These are phyloP conservation scores for Tuber magnatum DNA, from an alignment of 495 filamentous ascomycete species.

Conservation along the genomic window DNA sequence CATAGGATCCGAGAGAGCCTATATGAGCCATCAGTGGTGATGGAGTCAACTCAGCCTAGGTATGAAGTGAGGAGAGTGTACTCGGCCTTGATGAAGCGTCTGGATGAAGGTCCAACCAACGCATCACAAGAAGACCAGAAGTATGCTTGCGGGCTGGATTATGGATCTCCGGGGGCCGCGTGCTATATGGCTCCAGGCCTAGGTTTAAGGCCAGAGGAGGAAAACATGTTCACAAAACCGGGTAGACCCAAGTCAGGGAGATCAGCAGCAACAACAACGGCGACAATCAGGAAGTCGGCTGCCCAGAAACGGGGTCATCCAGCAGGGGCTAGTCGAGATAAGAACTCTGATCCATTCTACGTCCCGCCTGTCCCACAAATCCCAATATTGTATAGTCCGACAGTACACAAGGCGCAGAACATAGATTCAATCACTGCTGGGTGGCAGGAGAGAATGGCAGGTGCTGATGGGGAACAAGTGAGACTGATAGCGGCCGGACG, in stretches of 20 bases:
- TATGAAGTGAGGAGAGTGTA: constrained; percentile 36
- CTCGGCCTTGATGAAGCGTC: constrained; percentile 38
- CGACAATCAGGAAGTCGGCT: constrained; percentile 21
- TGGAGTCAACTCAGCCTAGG: constrained; percentile 21
- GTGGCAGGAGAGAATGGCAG: not conserved
- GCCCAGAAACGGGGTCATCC: not conserved
- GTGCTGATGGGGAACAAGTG: not conserved
- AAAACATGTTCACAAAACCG: constrained; percentile 35
- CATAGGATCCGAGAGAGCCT: constrained; percentile 24
- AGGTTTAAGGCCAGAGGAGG: constrained; percentile 36
- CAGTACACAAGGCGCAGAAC: constrained; percentile 4
- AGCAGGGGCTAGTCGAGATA: constrained; percentile 23
- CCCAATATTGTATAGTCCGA: constrained; percentile 16
- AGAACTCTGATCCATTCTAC: constrained; percentile 11
- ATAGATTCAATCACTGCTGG: constrained; percentile 4
- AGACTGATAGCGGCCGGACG: not conserved
- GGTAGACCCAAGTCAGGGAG: constrained; percentile 17
- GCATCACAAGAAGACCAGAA: constrained; percentile 21
- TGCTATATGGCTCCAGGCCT: constrained; percentile 36
- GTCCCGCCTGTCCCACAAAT: constrained; percentile 18
- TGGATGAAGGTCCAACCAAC: constrained; percentile 23
- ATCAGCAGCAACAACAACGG: constrained; percentile 22
- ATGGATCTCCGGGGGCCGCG: constrained; percentile 9
- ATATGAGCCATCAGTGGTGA: constrained; percentile 20
- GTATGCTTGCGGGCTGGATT: constrained; percentile 21